These are phyloP conservation scores for Aphanocladium album DNA, from an alignment of 2,329 filamentous ascomycete genomes.

Conservation along the genomic window DNA sequence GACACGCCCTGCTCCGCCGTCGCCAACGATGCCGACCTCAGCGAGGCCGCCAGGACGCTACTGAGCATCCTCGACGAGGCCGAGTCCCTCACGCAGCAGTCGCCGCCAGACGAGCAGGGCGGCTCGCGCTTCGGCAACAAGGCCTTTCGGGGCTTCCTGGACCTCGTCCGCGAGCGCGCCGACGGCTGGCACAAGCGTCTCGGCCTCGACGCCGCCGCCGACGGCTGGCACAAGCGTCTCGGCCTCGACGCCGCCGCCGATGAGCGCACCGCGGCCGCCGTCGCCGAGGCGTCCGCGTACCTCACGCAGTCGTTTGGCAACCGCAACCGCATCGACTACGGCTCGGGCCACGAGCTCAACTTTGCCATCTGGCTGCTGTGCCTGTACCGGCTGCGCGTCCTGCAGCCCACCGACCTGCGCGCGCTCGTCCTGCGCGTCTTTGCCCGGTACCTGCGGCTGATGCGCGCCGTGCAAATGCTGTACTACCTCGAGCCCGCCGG, in stretches of 20 bases:
- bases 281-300: conserved; percentile 73
- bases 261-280: conserved; percentile 17
- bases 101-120: conserved; percentile 78
- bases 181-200: conserved; percentile 59
- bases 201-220: conserved; percentile 45
- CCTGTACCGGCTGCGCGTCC: conserved; percentile 69
- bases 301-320: conserved; percentile 82
- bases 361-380: conserved; percentile 97
- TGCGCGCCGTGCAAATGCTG: conserved; percentile 81
- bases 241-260: conserved; percentile 49
- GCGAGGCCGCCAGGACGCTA: conserved; percentile 57
- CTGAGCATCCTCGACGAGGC: conserved; percentile 65
- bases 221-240: conserved; percentile 62
- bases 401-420: conserved; percentile 64
- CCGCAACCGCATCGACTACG: conserved; percentile 84
- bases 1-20: conserved; percentile 58
- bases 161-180: conserved; percentile 55
- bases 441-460: conserved; percentile 73
- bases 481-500: conserved; percentile 97
- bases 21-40: conserved; percentile 51
- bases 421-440: conserved; percentile 74
- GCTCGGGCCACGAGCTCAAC: conserved; percentile 94
- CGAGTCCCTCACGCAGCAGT: conserved; percentile 58
- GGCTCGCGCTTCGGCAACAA: conserved; percentile 95
- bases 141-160: conserved; percentile 77